Base-by-base conservation (phyloP, 352 stramenopile genomes). In the Ophiocytium majus region DNA sequence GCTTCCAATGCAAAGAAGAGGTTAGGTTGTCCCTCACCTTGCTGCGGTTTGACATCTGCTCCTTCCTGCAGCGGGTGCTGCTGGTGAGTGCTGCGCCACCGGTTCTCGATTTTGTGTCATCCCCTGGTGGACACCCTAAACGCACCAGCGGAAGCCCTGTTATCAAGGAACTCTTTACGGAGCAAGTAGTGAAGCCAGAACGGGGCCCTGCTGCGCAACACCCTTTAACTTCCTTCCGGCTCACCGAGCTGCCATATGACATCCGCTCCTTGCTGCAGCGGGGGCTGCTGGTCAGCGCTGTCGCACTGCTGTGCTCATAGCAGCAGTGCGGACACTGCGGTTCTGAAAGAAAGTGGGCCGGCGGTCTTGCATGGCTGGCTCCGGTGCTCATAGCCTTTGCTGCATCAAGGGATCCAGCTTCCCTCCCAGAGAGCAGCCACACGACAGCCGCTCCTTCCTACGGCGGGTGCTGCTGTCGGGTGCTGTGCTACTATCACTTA, bases 181-280 rank as follows among this genome's bases (percentile, higher is more conserved):
- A n/a, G n/a, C n/a, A n/a, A n/a, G n/a, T n/a, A n/a, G n/a, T n/a
- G n/a, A n/a, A n/a, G n/a, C n/a, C n/a, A n/a, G n/a, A n/a, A n/a
- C n/a, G n/a, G n/a, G n/a, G n/a, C n/a, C n/a, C n/a, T n/a, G n/a
- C n/a, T n/a, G n/a, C n/a, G n/a, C n/a, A n/a, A n/a, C n/a, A n/a
- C n/a, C n/a, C n/a, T n/a, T n/a, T n/a, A n/a, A n/a, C n/a, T n/a
- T n/a, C n/a, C 23, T 89, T 90, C 79, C 88, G 88, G 10, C 71
- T 91, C 57, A 91, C 88, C 0, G 84, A 90, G 37, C 87, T 91
- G 10, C 88, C 88, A 17, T 86, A 87, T 43, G 87, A 91, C 57
- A 49, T 91, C 28, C 81, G 87, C 9, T 50, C 83, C n/a, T 90
- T 90, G 37, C 81, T 91, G 31, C 32, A 86, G 34, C 19, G 43